A percentile compares a stretch with the other conserved stretches of the same genome.
phyloP scores from a whole-genome alignment of 2,329 filamentous ascomycete genomes.

The Didymella glomerata region DNA sequence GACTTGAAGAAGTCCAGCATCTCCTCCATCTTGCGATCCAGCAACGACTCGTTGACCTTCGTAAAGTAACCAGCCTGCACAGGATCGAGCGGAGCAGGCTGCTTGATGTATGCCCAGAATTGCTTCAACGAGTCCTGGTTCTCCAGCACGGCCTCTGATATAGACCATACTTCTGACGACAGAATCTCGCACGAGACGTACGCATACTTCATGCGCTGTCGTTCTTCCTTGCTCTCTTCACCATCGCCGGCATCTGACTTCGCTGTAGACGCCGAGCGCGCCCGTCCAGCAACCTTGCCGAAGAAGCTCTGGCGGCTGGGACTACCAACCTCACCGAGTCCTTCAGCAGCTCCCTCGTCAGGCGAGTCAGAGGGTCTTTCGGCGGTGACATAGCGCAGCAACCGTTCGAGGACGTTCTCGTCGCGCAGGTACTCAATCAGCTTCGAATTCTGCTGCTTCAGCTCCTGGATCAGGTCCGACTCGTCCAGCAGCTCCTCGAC shows the following conservation, averaged over 20 bases:
- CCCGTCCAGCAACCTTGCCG: conserved; percentile 53
- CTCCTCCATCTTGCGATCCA: conserved; percentile 97
- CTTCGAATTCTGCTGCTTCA: conserved; percentile 98
- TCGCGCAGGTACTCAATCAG: conserved; percentile 95
- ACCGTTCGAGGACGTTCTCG: conserved; percentile 80
- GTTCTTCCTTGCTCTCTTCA: conserved; percentile 79
- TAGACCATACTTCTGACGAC: conserved; percentile 96
- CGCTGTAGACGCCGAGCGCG: conserved; percentile 55
- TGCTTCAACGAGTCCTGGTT: conserved; percentile 78
- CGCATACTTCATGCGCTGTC: conserved; percentile 90
- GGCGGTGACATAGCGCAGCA: conserved; percentile 91
- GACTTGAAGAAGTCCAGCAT: conserved; percentile 92
- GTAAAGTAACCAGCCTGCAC: conserved; percentile 98
- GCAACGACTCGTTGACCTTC: conserved; percentile 96
- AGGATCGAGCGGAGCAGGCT: conserved; percentile 85
- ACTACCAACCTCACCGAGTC: conserved; percentile 52
- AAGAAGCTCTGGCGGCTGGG: conserved; percentile 56
- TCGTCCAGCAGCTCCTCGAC: conserved; percentile 97
- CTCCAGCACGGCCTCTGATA: conserved; percentile 90
- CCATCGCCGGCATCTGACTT: conserved; percentile 54
- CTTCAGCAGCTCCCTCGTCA: conserved; percentile 54
- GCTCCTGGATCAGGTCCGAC: conserved; percentile 93
- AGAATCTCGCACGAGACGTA: conserved; percentile 93
- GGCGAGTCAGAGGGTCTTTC: conserved; percentile 64
- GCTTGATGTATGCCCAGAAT: conserved; percentile 91